Percentiles rank a stretch among this genome's conserved stretches.
These are phyloP conservation scores for Malassezia globosa DNA, from an alignment of 1,284 basidiomycete species.

Conservation along the genomic window DNA sequence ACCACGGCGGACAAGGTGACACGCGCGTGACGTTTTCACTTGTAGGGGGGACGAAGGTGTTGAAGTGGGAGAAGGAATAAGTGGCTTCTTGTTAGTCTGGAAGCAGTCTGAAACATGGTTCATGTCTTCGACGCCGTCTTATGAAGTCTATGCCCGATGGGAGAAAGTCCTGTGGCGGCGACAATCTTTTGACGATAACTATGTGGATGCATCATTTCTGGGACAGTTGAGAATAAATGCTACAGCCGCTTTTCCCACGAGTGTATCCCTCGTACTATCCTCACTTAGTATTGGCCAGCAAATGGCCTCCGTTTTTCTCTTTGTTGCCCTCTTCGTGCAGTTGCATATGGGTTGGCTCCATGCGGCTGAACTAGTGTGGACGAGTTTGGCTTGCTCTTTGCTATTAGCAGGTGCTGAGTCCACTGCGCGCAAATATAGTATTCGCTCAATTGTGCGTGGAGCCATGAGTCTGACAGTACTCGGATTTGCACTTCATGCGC, in stretches of 20 bases:
- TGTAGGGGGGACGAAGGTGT: too few species aligned
- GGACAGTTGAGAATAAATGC: constrained; percentile 54
- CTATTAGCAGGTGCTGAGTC: not conserved
- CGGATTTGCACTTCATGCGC: constrained; percentile 71
- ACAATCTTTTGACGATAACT: constrained; percentile 70
- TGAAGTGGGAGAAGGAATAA: too few species aligned
- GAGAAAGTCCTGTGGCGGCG: constrained; percentile 72
- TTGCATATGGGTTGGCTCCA: constrained; percentile 18
- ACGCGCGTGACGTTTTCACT: too few species aligned
- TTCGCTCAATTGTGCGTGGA: not conserved
- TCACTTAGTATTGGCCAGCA: constrained; percentile 32
- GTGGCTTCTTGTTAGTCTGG: too few species aligned
- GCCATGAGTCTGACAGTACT: constrained; percentile 52
- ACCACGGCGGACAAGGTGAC: too few species aligned
- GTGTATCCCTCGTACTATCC: constrained; percentile 62
- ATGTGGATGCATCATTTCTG: constrained; percentile 68
- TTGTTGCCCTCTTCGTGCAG: constrained; percentile 29
- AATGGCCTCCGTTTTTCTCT: constrained; percentile 21
- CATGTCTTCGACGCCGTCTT: too few species aligned
- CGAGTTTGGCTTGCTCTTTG: not conserved
- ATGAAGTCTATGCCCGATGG: too few species aligned
- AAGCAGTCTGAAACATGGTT: too few species aligned
- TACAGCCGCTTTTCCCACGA: constrained; percentile 50
- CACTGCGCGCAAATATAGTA: not conserved
- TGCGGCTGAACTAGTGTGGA: constrained; percentile 9